Base-by-base conservation (phyloP, 2,329 filamentous ascomycete species). In the Chaetoscypha palmicola region DNA sequence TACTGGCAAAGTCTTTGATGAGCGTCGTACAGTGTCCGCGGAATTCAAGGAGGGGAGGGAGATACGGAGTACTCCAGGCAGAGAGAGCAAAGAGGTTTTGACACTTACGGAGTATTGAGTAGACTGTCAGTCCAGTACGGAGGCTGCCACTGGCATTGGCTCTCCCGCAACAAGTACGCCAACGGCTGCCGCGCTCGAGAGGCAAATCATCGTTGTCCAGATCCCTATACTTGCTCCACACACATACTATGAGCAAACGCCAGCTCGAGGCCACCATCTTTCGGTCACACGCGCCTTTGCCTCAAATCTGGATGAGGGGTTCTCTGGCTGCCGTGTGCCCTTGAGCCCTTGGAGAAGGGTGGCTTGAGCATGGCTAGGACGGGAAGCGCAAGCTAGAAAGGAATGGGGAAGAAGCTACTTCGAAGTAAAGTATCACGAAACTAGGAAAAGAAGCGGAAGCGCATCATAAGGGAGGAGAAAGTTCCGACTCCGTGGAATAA, bases 221-320 rank as follows among this genome's bases (percentile, higher is more conserved):
- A 9, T 33, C 14, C 31, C 8, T 28, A 8, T 12, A 8, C 10
- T 19, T 22, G 34, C 20, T 7, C 34, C 5, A 22, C 34, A 33
- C 31, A 33, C 31, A 33, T 17, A 7, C 7, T 7, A 7, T 7
- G 24, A 7, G 7, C 7, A 28, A 7, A 28, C 24, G 7, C 7
- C 12, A 7, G 24, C 24, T 28, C 24, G 12, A 7, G 24, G 31
- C 7, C 31, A 33, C 31, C n/a, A n/a, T 14, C 11, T 31, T 31
- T 34, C 17, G 32, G 32, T 34, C 32, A 37, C 34, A 23, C 34
- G 34, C 34, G 34, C 34, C 5, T 23, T 22, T 20, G 16, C 34
- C 7, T 21, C n/a, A n/a, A 8, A 16, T 9, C n/a, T 16, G 17
- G 17, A 37, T 10, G 34, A 37, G 34, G 34, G 34, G 34, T 37